Percentiles rank a stretch among this genome's conserved stretches.
Conservation (phyloP, 108 stramenopile species). For the Aureococcus anophagefferens region DNA sequence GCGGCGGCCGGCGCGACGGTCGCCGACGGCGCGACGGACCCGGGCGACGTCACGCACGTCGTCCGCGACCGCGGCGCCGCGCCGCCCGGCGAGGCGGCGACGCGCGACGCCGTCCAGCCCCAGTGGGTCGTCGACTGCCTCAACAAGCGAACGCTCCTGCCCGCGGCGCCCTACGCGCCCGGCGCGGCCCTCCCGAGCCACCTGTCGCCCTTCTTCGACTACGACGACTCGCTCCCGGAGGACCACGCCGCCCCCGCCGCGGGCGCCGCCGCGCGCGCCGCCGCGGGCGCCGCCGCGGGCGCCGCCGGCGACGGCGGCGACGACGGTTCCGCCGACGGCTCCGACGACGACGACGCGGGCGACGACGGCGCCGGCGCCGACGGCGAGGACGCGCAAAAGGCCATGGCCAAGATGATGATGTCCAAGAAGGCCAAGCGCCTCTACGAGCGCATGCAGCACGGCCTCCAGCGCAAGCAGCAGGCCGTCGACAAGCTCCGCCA, state of each 20-base stretch:
- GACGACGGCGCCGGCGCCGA: no score
- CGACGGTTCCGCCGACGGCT: no score
- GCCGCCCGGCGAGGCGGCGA: conserved; percentile 56
- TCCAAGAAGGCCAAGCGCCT: conserved; percentile 32
- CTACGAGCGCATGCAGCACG: conserved; percentile 32
- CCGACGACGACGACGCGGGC: no score
- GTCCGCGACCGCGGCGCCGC: conserved; percentile 54
- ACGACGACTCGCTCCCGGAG: no score
- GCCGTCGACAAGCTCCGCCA: no score
- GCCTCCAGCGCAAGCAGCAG: conserved; percentile 4
- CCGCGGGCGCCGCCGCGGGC: no score
- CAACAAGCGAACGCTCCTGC: conserved; percentile 80
- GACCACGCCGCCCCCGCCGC: no score
- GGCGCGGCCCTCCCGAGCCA: conserved; percentile 89
- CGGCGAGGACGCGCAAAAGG: no score
- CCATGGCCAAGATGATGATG: conserved; percentile 35
- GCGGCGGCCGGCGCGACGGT: conserved; percentile 55
- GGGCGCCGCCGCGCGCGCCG: no score
- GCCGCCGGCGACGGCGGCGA: no score
- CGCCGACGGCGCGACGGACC: no score
- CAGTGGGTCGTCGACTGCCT: conserved; percentile 94
- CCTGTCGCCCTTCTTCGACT: conserved; percentile 92
- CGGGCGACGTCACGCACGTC: conserved; percentile 91
- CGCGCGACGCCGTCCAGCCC: conserved; percentile 89
- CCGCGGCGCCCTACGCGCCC: conserved; percentile 70